Evolutionary conservation across 148 eudicot species (phyloP).

Genomic region (Euryodendron excelsum): DNA sequence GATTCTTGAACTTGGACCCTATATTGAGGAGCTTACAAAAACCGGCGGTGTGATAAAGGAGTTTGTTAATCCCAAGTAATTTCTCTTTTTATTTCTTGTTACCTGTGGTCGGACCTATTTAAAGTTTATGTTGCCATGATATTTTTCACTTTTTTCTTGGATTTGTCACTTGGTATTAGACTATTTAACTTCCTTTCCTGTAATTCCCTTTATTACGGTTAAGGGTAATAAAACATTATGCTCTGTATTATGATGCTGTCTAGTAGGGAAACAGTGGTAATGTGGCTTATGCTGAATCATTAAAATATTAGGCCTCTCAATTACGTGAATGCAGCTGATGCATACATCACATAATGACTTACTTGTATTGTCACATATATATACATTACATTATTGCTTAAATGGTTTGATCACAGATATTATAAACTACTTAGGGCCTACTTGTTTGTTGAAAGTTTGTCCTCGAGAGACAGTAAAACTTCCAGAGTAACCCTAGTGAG

Average conservation of each 20-base stretch:
- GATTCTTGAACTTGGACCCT: slow-evolving; percentile 84
- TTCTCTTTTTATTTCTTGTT: slow-evolving; percentile 8
- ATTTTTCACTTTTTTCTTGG: background rate
- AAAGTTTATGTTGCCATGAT: background rate
- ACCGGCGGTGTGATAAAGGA: slow-evolving; percentile 93
- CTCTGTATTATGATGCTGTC: background rate
- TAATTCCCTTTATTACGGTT: background rate
- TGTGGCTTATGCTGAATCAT: background rate
- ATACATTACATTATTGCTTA: background rate
- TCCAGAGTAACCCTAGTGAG: background rate
- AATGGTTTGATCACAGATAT: background rate
- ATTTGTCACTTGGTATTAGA: background rate
- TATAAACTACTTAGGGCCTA: background rate
- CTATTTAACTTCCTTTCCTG: background rate
- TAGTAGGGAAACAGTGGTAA: background rate
- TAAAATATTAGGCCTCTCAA: background rate
- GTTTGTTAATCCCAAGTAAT: slow-evolving; percentile 96
- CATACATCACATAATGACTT: background rate
- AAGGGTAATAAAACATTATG: background rate
- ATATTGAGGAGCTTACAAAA: slow-evolving; percentile 81
- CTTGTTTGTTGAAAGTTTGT: background rate
- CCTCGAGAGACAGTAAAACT: background rate
- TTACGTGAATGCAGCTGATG: background rate
- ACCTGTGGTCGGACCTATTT: background rate
- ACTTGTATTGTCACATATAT: background rate